These are phyloP conservation scores for Mychonastes homosphaera DNA, from an alignment of 139 green algal genomes.

Conservation along the genomic window DNA sequence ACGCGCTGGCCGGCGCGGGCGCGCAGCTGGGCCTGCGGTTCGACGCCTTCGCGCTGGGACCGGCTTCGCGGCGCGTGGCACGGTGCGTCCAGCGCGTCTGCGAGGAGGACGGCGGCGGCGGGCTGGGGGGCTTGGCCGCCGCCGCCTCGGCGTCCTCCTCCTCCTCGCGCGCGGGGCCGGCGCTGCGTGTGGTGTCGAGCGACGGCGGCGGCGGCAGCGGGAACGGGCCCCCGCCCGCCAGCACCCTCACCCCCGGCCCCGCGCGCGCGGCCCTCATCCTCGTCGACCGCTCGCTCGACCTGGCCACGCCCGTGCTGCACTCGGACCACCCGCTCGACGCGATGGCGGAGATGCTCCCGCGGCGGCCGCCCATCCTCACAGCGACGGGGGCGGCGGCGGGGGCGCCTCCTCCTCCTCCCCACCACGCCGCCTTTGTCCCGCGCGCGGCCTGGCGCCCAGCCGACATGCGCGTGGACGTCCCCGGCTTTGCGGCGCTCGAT, in stretches of 20 bases:
- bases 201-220: constrained; percentile 3
- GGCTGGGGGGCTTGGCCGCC: background rate
- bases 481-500: constrained; percentile 7
- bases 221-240: constrained; percentile 19
- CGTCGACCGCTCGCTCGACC: constrained; percentile 42
- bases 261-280: constrained; percentile 32
- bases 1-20: constrained; percentile 32
- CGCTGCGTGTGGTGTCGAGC: too few relatives aligned
- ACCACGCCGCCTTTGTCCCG: too few relatives aligned
- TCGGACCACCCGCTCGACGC: constrained; percentile 30
- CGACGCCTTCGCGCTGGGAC: constrained; percentile 44
- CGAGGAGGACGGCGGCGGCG: background rate
- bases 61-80: constrained; percentile 30
- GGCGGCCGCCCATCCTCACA: background rate
- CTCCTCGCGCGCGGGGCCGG: background rate
- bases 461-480: constrained; percentile 20
- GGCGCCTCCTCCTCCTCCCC: too few relatives aligned
- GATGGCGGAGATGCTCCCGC: constrained; percentile 5
- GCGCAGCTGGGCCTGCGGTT: constrained; percentile 31
- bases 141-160: background rate
- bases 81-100: background rate
- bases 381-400: background rate
- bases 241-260: constrained; percentile 3
- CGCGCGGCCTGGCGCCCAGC: constrained; percentile 14
- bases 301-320: constrained; percentile 35